Conservation (phyloP, 2,329 filamentous ascomycete genomes). For the Fusarium sp. region DNA sequence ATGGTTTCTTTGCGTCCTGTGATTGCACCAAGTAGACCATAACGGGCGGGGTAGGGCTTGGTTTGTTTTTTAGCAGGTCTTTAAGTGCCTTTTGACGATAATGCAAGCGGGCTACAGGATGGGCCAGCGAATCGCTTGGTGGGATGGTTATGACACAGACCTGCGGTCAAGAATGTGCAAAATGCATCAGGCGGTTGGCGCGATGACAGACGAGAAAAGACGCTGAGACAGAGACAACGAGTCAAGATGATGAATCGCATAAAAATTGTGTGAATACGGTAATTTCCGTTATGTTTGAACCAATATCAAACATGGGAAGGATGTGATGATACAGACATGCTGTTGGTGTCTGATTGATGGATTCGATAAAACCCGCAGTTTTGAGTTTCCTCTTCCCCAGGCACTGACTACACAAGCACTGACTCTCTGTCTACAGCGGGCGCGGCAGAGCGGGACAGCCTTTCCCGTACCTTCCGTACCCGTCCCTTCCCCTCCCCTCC, state of each 20-base stretch:
- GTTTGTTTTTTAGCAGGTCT: slow-evolving; percentile 24
- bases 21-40: slow-evolving; percentile 39
- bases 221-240: slow-evolving; percentile 10
- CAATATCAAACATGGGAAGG: not conserved
- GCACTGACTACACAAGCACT: not conserved
- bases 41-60: slow-evolving; percentile 31
- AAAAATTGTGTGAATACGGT: not conserved
- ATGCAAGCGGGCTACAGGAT: slow-evolving; percentile 31
- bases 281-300: not conserved
- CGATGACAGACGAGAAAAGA: slow-evolving; percentile 24
- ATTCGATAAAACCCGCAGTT: slow-evolving; percentile 22
- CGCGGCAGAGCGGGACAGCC: slow-evolving; percentile 10
- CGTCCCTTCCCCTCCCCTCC: slow-evolving; percentile 9
- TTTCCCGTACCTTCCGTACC: slow-evolving; percentile 17
- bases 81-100: slow-evolving; percentile 20
- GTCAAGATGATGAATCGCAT: not conserved
- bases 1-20: slow-evolving; percentile 25
- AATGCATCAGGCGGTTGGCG: slow-evolving; percentile 18
- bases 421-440: not conserved
- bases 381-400: slow-evolving; percentile 33
- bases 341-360: slow-evolving; percentile 29
- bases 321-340: slow-evolving; percentile 19
- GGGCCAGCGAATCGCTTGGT: slow-evolving; percentile 40
- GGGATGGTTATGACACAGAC: slow-evolving; percentile 30
- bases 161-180: slow-evolving; percentile 28